A percentile compares a stretch with the other conserved stretches of the same genome.
Conservation (phyloP, 139 green algal genomes). For the Yamagishiella unicocca region DNA sequence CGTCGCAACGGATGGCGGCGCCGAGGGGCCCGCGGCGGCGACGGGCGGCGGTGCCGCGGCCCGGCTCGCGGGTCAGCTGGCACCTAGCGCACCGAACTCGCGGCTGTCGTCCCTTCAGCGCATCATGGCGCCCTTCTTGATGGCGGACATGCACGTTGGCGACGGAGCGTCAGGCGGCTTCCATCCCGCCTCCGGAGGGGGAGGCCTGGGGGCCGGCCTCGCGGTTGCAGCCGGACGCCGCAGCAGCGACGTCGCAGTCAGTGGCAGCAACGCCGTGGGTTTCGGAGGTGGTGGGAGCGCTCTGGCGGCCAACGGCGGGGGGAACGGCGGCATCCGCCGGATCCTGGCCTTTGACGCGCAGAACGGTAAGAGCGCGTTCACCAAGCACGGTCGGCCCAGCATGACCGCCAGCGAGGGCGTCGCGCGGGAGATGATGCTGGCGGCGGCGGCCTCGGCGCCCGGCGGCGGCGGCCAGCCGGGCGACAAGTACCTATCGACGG, state of each 20-base stretch:
- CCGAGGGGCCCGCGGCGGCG: background rate
- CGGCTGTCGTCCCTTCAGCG: slow-evolving; percentile 41
- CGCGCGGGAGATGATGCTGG: slow-evolving; percentile 42
- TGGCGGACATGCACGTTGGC: slow-evolving; percentile 40
- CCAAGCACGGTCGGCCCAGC: background rate
- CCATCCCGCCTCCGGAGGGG: background rate
- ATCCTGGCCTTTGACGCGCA: slow-evolving; percentile 30
- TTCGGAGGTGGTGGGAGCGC: background rate
- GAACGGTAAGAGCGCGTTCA: background rate
- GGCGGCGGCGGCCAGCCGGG: background rate
- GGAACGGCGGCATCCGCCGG: background rate
- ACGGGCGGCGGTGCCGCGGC: background rate
- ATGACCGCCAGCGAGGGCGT: slow-evolving; percentile 21
- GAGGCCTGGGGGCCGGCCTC: background rate
- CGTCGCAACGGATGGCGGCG: background rate
- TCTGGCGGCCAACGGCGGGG: background rate
- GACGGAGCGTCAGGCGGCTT: background rate
- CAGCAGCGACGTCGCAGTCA: slow-evolving; percentile 11
- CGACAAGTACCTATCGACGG: slow-evolving; percentile 25
- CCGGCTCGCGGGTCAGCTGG: background rate
- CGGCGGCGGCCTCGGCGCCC: slow-evolving; percentile 5
- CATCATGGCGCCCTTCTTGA: slow-evolving; percentile 42
- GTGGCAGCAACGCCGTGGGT: too few relatives aligned
- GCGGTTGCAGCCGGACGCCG: background rate
- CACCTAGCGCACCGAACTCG: slow-evolving; percentile 5